Evolutionary conservation across 306 rosid genomes (phyloP).

Genomic region (Urtica urens): DNA sequence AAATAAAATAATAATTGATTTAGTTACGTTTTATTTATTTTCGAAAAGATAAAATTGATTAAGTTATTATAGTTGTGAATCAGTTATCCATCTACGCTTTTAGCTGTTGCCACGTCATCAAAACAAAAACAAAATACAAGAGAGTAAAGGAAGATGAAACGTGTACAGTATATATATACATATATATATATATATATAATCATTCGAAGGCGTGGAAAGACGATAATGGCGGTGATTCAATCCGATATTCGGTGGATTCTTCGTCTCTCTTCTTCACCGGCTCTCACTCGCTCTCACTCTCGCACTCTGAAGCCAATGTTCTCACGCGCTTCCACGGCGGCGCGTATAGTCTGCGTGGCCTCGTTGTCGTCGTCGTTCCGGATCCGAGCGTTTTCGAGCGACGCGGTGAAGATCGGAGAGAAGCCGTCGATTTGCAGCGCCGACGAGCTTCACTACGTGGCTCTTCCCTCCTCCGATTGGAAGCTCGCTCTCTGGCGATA

Average conservation of each 20-base stretch:
- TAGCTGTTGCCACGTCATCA: too few relatives aligned
- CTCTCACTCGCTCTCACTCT: slow-evolving; percentile 27
- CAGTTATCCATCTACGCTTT: too few relatives aligned
- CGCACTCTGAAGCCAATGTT: slow-evolving; percentile 16
- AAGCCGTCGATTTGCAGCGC: slow-evolving; percentile 87
- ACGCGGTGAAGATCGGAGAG: slow-evolving; percentile 30
- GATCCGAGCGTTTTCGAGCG: slow-evolving; percentile 44
- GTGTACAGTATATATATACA: too few relatives aligned
- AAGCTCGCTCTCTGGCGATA: slow-evolving; percentile 95
- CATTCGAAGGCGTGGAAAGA: too few relatives aligned
- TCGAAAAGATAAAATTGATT: too few relatives aligned
- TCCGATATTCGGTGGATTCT: slow-evolving; percentile 37
- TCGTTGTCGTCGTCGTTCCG: slow-evolving; percentile 27
- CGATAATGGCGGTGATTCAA: slow-evolving; percentile 57
- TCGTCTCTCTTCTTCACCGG: slow-evolving; percentile 12
- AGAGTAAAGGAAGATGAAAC: too few relatives aligned
- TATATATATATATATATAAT: too few relatives aligned
- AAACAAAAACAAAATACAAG: too few relatives aligned
- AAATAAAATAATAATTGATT: too few relatives aligned
- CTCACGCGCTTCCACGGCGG: slow-evolving; percentile 37
- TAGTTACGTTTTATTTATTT: too few relatives aligned
- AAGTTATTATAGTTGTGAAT: too few relatives aligned
- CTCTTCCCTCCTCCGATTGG: slow-evolving; percentile 78
- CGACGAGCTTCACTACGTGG: slow-evolving; percentile 87
- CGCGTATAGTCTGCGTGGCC: too few relatives aligned